phyloP scores from a whole-genome alignment of 139 green algal species.

The Microglena sp. region DNA sequence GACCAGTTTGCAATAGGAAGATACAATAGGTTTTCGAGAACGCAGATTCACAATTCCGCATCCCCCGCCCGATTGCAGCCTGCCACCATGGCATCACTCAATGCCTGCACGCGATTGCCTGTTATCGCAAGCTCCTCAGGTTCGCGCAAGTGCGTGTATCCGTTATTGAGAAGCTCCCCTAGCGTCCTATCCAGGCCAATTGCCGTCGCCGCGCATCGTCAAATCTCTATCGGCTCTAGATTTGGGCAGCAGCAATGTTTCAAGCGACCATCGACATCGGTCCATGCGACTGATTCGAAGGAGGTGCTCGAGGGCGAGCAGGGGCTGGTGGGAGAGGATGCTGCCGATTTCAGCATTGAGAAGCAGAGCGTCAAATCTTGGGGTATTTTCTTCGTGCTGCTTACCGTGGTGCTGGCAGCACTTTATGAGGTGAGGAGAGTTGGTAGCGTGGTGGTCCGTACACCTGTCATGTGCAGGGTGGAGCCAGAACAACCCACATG shows the following conservation, averaged over 20 bases:
- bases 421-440: constrained; percentile 64
- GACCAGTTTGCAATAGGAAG: too few relatives aligned
- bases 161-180: background rate
- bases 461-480: too few relatives aligned
- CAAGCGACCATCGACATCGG: background rate
- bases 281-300: background rate
- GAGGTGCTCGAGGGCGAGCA: background rate
- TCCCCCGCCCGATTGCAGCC: too few relatives aligned
- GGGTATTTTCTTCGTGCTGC: constrained; percentile 65
- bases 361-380: constrained; percentile 70
- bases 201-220: too few relatives aligned
- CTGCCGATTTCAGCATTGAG: constrained; percentile 65
- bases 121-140: too few relatives aligned
- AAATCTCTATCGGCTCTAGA: background rate
- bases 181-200: background rate
- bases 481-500: too few relatives aligned
- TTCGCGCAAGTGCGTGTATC: background rate
- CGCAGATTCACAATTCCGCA: too few relatives aligned
- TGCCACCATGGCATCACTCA: too few relatives aligned
- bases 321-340: constrained; percentile 68
- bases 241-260: too few relatives aligned
- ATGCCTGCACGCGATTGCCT: too few relatives aligned
- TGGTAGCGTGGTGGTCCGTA: too few relatives aligned
- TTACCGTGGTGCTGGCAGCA: constrained; percentile 59
- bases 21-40: too few relatives aligned